These are phyloP conservation scores for Stephanodiscus minutulus DNA, from an alignment of 108 stramenopile species.

Conservation along the genomic window DNA sequence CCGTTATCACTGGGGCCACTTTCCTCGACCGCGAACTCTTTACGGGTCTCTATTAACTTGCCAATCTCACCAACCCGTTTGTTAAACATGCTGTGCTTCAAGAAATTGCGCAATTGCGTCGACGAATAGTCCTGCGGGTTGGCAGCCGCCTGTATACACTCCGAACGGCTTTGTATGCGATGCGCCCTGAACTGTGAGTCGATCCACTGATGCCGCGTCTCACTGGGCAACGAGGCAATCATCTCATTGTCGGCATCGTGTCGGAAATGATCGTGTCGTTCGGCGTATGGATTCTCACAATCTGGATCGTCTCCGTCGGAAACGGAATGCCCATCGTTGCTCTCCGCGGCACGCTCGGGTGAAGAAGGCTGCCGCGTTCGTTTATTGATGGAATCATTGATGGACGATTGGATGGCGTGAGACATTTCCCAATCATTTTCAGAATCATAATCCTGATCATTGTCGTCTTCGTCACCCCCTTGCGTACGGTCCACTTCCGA, in stretches of 20 bases:
- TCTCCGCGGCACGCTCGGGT: background rate
- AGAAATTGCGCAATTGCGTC: conserved; percentile 90
- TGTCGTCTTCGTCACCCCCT: conserved; percentile 20
- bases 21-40: conserved; percentile 17
- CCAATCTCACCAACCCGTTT: conserved; percentile 51
- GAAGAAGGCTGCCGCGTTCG: conserved; percentile 5
- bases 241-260: conserved; percentile 40
- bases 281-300: background rate
- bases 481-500: background rate
- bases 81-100: conserved; percentile 71
- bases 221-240: conserved; percentile 75
- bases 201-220: conserved; percentile 57
- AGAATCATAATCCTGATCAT: conserved; percentile 4
- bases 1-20: background rate
- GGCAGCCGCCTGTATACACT: conserved; percentile 93
- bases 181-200: conserved; percentile 61
- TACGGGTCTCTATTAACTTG: conserved; percentile 23
- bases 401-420: conserved; percentile 40
- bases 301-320: background rate
- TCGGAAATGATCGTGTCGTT: conserved; percentile 7
- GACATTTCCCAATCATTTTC: conserved; percentile 55
- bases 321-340: conserved; percentile 17
- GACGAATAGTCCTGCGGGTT: conserved; percentile 86
- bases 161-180: conserved; percentile 80
- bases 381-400: conserved; percentile 31